Base-by-base conservation (phyloP, 2,329 filamentous ascomycete species). In the Helotiales sp. region DNA sequence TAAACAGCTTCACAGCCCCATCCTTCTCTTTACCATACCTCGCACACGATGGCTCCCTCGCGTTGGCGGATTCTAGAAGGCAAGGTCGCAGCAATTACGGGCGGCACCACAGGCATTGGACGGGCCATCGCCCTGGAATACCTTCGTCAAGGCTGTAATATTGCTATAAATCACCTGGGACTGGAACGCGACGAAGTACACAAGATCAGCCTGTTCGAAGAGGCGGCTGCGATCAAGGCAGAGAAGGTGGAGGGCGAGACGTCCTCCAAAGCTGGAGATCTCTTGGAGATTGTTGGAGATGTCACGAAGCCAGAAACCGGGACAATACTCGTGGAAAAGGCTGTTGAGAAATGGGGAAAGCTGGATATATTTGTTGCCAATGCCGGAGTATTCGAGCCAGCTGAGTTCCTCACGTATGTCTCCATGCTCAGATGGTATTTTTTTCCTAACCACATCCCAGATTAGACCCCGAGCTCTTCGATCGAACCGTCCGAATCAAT, bases 301-400 rank as follows among this genome's bases (percentile, higher is more conserved):
- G 90, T 97, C 28, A 88, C 90, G 0, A 85, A 91, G 71, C 89
- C 91, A 0, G 86, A 88, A 67, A 94, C 93, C 0, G 92, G 91
- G 10, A 81, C 84, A 49, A 81, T 85, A 26, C 84, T 97, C 24
- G 89, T 97, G 7, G 80, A 82, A 11, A 83, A 85, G 70, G 89
- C 91, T 0, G 89, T 94, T 1, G 78, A 85, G 66, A 80, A 81
- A 67, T 91, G 88, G 76, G 83, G 84, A 13, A 83, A 87, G 3
- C 80, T 93, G 32, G 90, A 93, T 79, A 83, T 97, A 6, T 95
- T 95, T 79, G 91, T 97, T 32, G 92, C 89, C 78, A 97, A 97
- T 81, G 93, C 93, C 3, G 93, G 93, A 6, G 86, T 97, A 66
- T 97, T 93, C 83, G 86, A 91, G 70, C 97, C 97, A 79, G 90